Evolutionary conservation across 2,329 filamentous ascomycete species (phyloP).

Genomic region (Polytolypa hystricis): DNA sequence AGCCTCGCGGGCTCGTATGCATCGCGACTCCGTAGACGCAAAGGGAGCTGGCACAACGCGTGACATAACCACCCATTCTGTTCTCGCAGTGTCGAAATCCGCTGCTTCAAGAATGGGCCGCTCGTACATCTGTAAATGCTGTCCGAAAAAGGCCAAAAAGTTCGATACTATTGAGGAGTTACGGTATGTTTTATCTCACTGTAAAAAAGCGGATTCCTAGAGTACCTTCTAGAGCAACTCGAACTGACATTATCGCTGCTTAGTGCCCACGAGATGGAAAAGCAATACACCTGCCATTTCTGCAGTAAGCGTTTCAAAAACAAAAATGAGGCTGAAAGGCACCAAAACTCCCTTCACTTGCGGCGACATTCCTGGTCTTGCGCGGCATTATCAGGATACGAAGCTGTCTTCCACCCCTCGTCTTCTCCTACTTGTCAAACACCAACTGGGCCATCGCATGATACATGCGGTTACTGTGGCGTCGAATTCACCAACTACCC

Average conservation of each 20-base stretch:
- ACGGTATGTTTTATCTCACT: constrained; percentile 65
- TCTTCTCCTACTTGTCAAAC: constrained; percentile 34
- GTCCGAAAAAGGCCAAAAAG: constrained; percentile 93
- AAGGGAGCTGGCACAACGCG: constrained; percentile 28
- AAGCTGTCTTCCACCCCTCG: constrained; percentile 79
- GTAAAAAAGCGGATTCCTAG: too few relatives aligned
- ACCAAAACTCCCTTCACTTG: constrained; percentile 90
- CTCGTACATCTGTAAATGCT: constrained; percentile 76
- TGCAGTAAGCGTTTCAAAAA: constrained; percentile 97
- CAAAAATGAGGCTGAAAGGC: constrained; percentile 93
- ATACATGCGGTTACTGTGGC: constrained; percentile 91
- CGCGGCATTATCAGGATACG: constrained; percentile 63
- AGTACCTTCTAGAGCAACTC: too few relatives aligned
- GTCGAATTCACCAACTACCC: constrained; percentile 69
- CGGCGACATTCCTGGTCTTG: constrained; percentile 95
- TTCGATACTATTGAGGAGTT: constrained; percentile 78
- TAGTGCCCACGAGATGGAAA: constrained; percentile 83
- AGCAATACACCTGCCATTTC: constrained; percentile 88
- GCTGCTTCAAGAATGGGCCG: constrained; percentile 41
- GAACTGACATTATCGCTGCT: too few relatives aligned
- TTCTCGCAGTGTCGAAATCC: constrained; percentile 23
- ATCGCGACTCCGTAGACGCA: constrained; percentile 27
- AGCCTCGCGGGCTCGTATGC: constrained; percentile 25
- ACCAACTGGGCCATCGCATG: constrained; percentile 34
- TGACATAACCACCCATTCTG: constrained; percentile 37